These are phyloP conservation scores for Magnusiomyces magnusii DNA, from an alignment of 1,139 yeast genomes.

Conservation along the genomic window DNA sequence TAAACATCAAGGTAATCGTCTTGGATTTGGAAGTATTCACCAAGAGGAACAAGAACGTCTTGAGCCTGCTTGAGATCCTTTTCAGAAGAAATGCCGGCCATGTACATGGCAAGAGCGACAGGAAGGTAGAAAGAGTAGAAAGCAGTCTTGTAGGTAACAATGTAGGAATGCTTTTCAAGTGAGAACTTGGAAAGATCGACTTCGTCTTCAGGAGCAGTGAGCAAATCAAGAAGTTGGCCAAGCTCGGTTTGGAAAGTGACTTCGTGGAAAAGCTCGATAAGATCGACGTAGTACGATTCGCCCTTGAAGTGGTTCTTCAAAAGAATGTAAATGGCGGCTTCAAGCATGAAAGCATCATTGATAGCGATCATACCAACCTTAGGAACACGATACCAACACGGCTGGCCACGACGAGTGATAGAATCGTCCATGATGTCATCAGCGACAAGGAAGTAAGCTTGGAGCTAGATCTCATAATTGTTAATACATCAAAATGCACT, in stretches of 20 bases:
- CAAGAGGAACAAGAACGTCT: slow-evolving; percentile 86
- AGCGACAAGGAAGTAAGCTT: slow-evolving; percentile 94
- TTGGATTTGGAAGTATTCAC: slow-evolving; percentile 98
- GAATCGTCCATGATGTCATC: slow-evolving; percentile 99
- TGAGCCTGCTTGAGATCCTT: slow-evolving; percentile 80
- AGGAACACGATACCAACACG: slow-evolving; percentile 87
- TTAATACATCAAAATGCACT: too few species aligned
- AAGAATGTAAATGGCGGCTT: slow-evolving; percentile 84
- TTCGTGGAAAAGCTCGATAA: slow-evolving; percentile 74
- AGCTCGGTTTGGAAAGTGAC: slow-evolving; percentile 96
- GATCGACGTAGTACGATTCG: slow-evolving; percentile 79
- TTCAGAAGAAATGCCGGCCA: slow-evolving; percentile 68
- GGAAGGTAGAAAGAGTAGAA: slow-evolving; percentile 97
- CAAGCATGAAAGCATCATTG: slow-evolving; percentile 95
- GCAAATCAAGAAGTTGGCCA: slow-evolving; percentile 91
- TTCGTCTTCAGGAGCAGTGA: slow-evolving; percentile 94
- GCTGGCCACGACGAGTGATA: slow-evolving; percentile 96
- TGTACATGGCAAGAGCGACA: slow-evolving; percentile 93
- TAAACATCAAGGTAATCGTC: slow-evolving; percentile 96
- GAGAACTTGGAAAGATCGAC: slow-evolving; percentile 87
- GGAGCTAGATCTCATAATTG: too few species aligned
- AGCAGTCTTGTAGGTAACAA: slow-evolving; percentile 95
- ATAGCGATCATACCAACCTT: slow-evolving; percentile 90
- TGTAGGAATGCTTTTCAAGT: slow-evolving; percentile 83
- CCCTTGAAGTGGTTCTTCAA: slow-evolving; percentile 81